Evolutionary conservation across 2,329 filamentous ascomycete genomes (phyloP).

Genomic region (Amauroascus niger): DNA sequence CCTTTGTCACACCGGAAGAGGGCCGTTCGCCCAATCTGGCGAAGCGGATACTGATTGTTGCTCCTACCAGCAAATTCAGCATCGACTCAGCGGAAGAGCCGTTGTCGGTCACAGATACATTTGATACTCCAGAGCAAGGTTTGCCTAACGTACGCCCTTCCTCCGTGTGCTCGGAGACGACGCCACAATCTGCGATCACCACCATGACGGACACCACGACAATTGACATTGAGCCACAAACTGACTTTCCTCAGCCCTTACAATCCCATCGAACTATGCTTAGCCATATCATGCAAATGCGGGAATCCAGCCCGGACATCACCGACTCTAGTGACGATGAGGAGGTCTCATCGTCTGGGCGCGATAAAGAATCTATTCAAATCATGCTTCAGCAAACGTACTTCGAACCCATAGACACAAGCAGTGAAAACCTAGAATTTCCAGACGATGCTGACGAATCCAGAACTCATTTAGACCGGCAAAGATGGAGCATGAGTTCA

Average conservation of each 20-base stretch:
- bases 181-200: slow-evolving; percentile 52
- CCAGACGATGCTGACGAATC: neutral
- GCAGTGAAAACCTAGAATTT: slow-evolving; percentile 26
- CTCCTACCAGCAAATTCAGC: neutral
- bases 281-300: slow-evolving; percentile 42
- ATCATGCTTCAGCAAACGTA: slow-evolving; percentile 45
- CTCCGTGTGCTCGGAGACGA: slow-evolving; percentile 35
- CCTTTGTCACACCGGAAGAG: slow-evolving; percentile 17
- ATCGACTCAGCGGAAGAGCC: neutral
- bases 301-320: slow-evolving; percentile 37
- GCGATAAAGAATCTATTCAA: slow-evolving; percentile 43
- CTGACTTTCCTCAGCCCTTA: slow-evolving; percentile 38
- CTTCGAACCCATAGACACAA: slow-evolving; percentile 27
- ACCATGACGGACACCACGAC: slow-evolving; percentile 50
- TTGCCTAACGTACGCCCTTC: slow-evolving; percentile 1
- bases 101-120: neutral
- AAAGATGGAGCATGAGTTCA: slow-evolving; percentile 38
- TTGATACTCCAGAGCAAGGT: neutral
- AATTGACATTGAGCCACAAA: slow-evolving; percentile 64
- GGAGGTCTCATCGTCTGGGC: slow-evolving; percentile 21
- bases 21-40: slow-evolving; percentile 14
- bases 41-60: neutral
- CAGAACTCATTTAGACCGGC: slow-evolving; percentile 15
- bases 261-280: slow-evolving; percentile 36
- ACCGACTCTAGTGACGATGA: slow-evolving; percentile 32